Percentiles rank a stretch among this genome's conserved stretches.
These are phyloP conservation scores for Colletotrichum phormii DNA, from an alignment of 2,329 filamentous ascomycete species.

Conservation along the genomic window DNA sequence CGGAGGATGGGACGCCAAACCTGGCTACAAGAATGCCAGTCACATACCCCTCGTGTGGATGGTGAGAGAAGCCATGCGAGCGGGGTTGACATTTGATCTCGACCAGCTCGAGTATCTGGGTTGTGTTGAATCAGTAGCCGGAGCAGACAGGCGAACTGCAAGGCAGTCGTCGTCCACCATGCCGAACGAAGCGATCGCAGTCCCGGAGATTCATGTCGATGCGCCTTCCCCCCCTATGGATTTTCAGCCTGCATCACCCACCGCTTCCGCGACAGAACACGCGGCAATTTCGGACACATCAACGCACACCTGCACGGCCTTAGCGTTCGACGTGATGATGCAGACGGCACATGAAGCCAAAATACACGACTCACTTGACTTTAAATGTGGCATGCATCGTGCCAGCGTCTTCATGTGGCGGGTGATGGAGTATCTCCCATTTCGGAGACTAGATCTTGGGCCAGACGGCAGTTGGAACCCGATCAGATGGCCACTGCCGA, in stretches of 20 bases:
- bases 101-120: conserved; percentile 75
- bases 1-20: conserved; percentile 75
- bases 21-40: conserved; percentile 70
- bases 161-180: neutral
- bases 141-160: conserved; percentile 15
- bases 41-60: conserved; percentile 79
- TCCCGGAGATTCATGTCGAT: conserved; percentile 47
- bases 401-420: conserved; percentile 76
- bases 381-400: conserved; percentile 66
- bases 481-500: conserved; percentile 83
- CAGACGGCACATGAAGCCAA: conserved; percentile 64
- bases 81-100: conserved; percentile 77
- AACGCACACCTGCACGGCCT: neutral
- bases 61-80: conserved; percentile 68
- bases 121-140: conserved; percentile 57
- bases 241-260: conserved; percentile 22
- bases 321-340: conserved; percentile 67
- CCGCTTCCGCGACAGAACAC: neutral
- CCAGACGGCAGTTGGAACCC: conserved; percentile 81
- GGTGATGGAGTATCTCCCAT: conserved; percentile 85
- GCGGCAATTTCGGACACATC: conserved; percentile 1
- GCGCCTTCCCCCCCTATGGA: conserved; percentile 38
- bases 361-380: conserved; percentile 79
- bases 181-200: conserved; percentile 35
- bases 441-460: conserved; percentile 82